These are phyloP conservation scores for Hippophae rhamnoides DNA, from an alignment of 306 rosid species.

Conservation along the genomic window DNA sequence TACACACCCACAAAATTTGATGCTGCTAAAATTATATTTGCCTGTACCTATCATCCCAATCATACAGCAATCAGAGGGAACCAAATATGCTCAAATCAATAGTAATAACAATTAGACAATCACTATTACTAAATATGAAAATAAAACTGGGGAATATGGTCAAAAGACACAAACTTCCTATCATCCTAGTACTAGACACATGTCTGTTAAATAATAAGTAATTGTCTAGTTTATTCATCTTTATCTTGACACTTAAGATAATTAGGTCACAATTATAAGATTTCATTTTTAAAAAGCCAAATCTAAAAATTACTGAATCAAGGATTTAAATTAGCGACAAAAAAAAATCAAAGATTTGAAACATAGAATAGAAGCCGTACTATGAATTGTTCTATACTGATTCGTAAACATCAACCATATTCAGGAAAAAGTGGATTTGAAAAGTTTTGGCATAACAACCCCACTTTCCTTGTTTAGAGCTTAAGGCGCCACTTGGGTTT, in stretches of 20 bases:
- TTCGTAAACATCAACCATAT: not conserved
- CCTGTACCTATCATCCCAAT: not conserved
- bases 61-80: not conserved
- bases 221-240: too few species aligned
- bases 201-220: too few species aligned
- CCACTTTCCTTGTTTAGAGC: conserved; percentile 23
- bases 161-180: too few species aligned
- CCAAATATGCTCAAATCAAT: not conserved
- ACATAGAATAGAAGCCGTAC: not conserved
- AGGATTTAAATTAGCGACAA: not conserved
- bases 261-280: too few species aligned
- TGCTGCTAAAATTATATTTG: not conserved
- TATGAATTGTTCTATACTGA: not conserved
- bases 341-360: not conserved
- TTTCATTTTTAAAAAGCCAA: too few species aligned
- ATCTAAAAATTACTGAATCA: too few species aligned
- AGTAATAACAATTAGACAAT: not conserved
- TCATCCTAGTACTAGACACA: too few species aligned
- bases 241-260: too few species aligned
- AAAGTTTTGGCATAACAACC: not conserved
- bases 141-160: too few species aligned
- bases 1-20: too few species aligned
- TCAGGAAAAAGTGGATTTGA: not conserved
- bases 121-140: too few species aligned
- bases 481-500: not conserved